phyloP scores from a whole-genome alignment of 148 eudicot species.

The Vaccinium myrtillus region DNA sequence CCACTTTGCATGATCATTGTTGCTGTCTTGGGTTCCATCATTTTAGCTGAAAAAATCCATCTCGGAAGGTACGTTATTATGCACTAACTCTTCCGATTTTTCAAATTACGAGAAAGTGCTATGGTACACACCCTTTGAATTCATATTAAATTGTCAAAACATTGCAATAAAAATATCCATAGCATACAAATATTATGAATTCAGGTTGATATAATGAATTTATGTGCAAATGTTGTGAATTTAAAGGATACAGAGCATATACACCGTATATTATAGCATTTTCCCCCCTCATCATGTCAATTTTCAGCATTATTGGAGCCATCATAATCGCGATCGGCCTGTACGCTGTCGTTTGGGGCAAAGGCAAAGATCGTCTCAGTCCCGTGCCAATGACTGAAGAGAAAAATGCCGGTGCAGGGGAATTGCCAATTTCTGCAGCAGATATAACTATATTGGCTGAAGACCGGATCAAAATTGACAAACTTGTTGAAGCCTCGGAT shows the following conservation, averaged over 20 bases:
- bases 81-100: neutral
- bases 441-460: neutral
- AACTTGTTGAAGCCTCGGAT: slow-evolving; percentile 11
- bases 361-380: slow-evolving; percentile 25
- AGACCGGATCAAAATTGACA: neutral
- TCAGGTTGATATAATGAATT: no score
- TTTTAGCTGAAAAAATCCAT: slow-evolving; percentile 55
- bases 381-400: neutral
- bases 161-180: no score
- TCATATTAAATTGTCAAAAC: neutral
- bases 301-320: slow-evolving; percentile 37
- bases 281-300: neutral
- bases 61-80: slow-evolving; percentile 48
- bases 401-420: neutral
- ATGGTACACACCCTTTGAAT: neutral
- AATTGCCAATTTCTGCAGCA: neutral
- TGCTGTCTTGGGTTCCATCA: slow-evolving; percentile 43
- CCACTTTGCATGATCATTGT: slow-evolving; percentile 69
- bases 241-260: no score
- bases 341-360: slow-evolving; percentile 42
- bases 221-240: no score
- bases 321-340: slow-evolving; percentile 29
- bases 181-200: no score
- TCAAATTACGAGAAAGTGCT: neutral
- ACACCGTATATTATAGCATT: neutral